A percentile compares a stretch with the other conserved stretches of the same genome.
These are phyloP conservation scores for Coriolopsis trogii DNA, from an alignment of 1,284 basidiomycete species.

Conservation along the genomic window DNA sequence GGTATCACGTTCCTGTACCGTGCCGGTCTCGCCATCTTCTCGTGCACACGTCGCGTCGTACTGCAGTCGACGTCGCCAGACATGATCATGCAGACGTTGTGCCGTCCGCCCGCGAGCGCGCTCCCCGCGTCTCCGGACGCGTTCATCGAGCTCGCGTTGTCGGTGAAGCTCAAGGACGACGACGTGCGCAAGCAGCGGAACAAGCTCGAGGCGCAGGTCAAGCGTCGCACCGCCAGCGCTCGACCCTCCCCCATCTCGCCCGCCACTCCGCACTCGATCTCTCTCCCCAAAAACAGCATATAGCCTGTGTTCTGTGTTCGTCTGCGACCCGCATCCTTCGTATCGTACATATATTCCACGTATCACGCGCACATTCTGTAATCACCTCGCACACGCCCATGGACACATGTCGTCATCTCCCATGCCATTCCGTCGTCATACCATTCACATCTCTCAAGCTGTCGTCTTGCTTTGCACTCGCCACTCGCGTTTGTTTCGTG, in stretches of 20 bases:
- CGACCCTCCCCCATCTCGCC: constrained; percentile 28
- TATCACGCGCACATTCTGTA: background rate
- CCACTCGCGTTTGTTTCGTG: too few species aligned
- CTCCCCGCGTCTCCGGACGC: constrained; percentile 63
- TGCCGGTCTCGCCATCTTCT: constrained; percentile 75
- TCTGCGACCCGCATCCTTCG: background rate
- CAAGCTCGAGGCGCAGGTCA: constrained; percentile 71
- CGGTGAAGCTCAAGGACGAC: constrained; percentile 81
- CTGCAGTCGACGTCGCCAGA: constrained; percentile 54
- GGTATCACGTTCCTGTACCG: constrained; percentile 84
- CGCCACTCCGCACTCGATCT: constrained; percentile 22
- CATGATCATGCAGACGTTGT: constrained; percentile 52
- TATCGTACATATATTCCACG: background rate
- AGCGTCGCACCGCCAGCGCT: constrained; percentile 54
- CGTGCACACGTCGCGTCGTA: constrained; percentile 62
- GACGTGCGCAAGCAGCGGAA: constrained; percentile 75
- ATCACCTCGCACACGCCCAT: background rate
- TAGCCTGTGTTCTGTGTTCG: background rate
- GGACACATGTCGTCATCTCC: background rate
- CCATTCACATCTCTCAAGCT: constrained; percentile 1
- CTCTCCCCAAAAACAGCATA: constrained; percentile 23
- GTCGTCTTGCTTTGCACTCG: constrained; percentile 13
- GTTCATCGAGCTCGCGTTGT: constrained; percentile 63
- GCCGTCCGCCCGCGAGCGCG: constrained; percentile 52
- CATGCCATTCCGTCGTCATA: too few species aligned